A percentile compares a stretch with the other conserved stretches of the same genome.
Conservation (phyloP, 2,329 filamentous ascomycete species). For the Scedosporium minutisporum region DNA sequence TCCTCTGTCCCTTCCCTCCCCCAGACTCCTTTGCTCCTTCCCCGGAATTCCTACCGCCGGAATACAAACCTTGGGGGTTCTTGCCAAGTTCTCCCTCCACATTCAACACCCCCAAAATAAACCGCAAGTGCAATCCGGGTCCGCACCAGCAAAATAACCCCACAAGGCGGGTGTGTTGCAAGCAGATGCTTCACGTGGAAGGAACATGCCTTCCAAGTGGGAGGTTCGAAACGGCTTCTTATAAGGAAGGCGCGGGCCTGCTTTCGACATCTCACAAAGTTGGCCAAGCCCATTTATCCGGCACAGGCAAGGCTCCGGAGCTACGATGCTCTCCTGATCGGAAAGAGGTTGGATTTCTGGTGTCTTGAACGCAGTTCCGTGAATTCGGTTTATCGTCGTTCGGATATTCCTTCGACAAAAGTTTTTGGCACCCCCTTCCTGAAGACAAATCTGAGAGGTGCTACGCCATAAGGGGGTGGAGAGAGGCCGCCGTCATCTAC, state of each 20-base stretch:
- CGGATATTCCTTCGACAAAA: too few relatives aligned
- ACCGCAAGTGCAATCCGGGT: neutral
- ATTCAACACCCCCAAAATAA: neutral
- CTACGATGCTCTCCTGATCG: neutral
- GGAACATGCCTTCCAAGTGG: too few relatives aligned
- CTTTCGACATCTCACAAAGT: neutral
- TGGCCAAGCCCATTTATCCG: neutral
- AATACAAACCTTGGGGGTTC: neutral
- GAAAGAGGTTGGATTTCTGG: neutral
- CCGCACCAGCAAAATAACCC: neutral
- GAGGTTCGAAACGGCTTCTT: too few relatives aligned
- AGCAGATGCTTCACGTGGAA: too few relatives aligned
- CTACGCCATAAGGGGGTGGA: neutral
- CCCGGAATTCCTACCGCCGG: neutral
- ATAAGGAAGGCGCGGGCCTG: too few relatives aligned
- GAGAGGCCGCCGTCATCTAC: neutral
- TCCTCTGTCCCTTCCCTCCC: neutral
- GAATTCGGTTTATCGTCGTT: neutral
- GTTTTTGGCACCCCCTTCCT: neutral
- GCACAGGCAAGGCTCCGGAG: neutral
- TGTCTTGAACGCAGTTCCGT: neutral
- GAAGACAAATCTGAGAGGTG: neutral
- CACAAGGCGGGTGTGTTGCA: too few relatives aligned
- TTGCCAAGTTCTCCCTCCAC: neutral
- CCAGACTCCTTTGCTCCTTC: neutral